Base-by-base conservation (phyloP, 2,329 filamentous ascomycete genomes). In the Cordyceps javanica region DNA sequence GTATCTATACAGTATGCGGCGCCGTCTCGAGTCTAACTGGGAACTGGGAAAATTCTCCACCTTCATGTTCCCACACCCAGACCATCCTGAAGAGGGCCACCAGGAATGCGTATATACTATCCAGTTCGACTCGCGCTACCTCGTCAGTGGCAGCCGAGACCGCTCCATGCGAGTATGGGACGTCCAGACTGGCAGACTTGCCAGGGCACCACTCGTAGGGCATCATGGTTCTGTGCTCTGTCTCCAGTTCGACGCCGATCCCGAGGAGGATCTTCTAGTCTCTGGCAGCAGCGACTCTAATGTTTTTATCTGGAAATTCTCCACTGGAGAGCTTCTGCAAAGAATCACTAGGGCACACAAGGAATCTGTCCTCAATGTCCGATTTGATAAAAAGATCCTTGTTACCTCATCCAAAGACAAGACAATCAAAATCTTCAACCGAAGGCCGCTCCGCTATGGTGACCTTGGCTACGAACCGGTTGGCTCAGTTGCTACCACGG, bases 321-420 rank as follows among this genome's bases (percentile, higher is more conserved):
- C 91, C 0, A 97, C 92, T 0, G 94, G 94, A 3, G 78, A 92
- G 66, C 82, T 90, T 36, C 73, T 97, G 13, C 89, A 92, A 66
- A 85, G 85, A 58, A 82, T 97, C 32, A 78, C 79, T 1, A 79
- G 83, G 45, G 93, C 93, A 0, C 94, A 99, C 69, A 77, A 80
- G 30, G 94, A 99, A 71, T 96, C 93, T 0, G 92, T 99, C 0
- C 77, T 99, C 16, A 97, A 97, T 67, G 85, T 99, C 58, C 85
- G 90, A 60, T 99, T 97, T 64, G 92, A 97, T 68, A 87, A 90
- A 63, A 84, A 90, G 9, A 95, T 95, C 61, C 79, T 99, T 4
- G 91, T 97, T 13, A 99, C 94, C 0, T 97, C 94, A 67, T 97
- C 93, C 50, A 99, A 99, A 70, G 94, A 99, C 72, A 95, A 92